Base-by-base conservation (phyloP, 257 asterid species). In the Sherardia arvensis region DNA sequence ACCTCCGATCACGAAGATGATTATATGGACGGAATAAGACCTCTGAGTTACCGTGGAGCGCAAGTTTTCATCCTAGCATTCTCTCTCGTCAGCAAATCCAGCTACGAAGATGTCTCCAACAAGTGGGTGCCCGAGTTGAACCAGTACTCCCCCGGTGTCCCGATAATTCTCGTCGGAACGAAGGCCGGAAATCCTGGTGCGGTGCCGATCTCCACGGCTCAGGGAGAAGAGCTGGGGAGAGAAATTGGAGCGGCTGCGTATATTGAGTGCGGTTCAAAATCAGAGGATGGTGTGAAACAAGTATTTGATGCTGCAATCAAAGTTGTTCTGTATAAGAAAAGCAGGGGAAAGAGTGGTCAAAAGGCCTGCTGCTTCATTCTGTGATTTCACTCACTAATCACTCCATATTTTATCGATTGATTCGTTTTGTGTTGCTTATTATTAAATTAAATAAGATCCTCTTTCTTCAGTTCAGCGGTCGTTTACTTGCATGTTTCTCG, bases 1-100 rank as follows among this genome's bases (percentile, higher is more conserved):
- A 89, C 97, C 38, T 95, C 94, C 76, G 97, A 91, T 85, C 64
- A 91, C 95, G 96, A 91, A 77, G 98, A 91, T 73, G 98, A 91
- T 71, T 91, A 88, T 78, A 43, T 43, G 1, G 88, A 91, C 59
- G 84, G 98, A 67, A 48, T 88, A 53, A 88, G 98, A 80, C 98
- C 98, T 34, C 72, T 91, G 89, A 91, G 98, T 83, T 91, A 88
- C 83, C 80, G 97, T 66, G 98, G 95, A 68, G 96, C 84, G 0
- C 95, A 91, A 23, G 96, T 91, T 11, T 91, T 91, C 59, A 94
- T 91, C 61, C 69, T 91, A 55, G 94, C 98, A 0, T 91, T 91
- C 69, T 88, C 98, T 0, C 74, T 91, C 69, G 91, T 91, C 60
- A 91, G 98, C 65, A 90, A 96, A 5, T 95, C 98, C 2, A 91